A percentile compares a stretch with the other conserved stretches of the same genome.
Evolutionary conservation across 441 rosid species (phyloP).

Genomic region (Flueggea neowawraea): DNA sequence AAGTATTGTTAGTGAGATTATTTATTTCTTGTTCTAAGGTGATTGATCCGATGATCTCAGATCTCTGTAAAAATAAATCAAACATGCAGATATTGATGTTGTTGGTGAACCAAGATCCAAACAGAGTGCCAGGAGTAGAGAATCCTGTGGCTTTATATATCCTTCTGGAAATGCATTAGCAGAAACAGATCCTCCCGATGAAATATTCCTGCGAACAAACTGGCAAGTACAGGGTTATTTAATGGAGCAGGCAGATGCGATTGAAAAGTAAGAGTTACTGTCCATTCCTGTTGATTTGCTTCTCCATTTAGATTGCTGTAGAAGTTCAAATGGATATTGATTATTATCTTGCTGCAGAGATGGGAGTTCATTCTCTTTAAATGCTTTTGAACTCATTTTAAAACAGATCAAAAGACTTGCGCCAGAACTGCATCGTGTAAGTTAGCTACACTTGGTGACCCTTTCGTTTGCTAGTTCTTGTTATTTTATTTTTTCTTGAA

Average conservation of each 20-base stretch:
- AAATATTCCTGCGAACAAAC: constrained; percentile 65
- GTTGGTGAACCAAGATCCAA: constrained; percentile 45
- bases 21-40: too few relatives aligned
- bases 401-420: constrained; percentile 79
- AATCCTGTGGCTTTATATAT: constrained; percentile 34
- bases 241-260: constrained; percentile 80
- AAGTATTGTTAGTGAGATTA: too few relatives aligned
- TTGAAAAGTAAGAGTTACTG: constrained; percentile 60
- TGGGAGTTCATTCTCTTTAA: constrained; percentile 67
- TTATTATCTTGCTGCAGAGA: constrained; percentile 44
- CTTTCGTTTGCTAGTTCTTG: not conserved
- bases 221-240: constrained; percentile 92
- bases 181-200: constrained; percentile 38
- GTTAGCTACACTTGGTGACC: constrained; percentile 22
- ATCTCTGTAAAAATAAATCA: constrained; percentile 10
- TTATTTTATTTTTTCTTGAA: too few relatives aligned
- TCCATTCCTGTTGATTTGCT: constrained; percentile 9
- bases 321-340: constrained; percentile 3
- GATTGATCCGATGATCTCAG: too few relatives aligned
- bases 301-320: constrained; percentile 3
- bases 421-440: constrained; percentile 94
- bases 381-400: constrained; percentile 62
- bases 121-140: constrained; percentile 33
- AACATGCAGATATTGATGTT: constrained; percentile 58
- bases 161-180: constrained; percentile 31